Percentiles rank a stretch among this genome's conserved stretches.
Evolutionary conservation across 768 basidiomycete species (phyloP).

Genomic region (Termitomyces sp.): DNA sequence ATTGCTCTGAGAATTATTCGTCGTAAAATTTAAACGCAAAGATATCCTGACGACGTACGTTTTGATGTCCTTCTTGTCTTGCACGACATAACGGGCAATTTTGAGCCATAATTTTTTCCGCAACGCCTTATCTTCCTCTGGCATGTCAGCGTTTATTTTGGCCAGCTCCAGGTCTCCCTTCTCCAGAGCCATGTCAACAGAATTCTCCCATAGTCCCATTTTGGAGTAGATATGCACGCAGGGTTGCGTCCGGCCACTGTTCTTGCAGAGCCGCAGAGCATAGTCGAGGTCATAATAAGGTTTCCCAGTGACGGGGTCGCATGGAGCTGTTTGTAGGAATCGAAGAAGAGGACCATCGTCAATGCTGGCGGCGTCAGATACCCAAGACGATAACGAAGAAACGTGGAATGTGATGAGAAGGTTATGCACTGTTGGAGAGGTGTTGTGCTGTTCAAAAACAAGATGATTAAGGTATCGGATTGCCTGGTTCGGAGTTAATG

Average conservation of each 20-base stretch:
- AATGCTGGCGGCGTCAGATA: conserved; percentile 21
- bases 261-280: conserved; percentile 87
- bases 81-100: conserved; percentile 97
- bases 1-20: conserved; percentile 63
- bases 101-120: conserved; percentile 97
- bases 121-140: conserved; percentile 81
- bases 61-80: conserved; percentile 97
- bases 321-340: conserved; percentile 78
- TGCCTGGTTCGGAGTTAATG: conserved; percentile 75
- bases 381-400: conserved; percentile 38
- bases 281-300: conserved; percentile 98
- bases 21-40: neutral
- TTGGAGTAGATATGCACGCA: conserved; percentile 97
- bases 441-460: conserved; percentile 75
- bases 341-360: conserved; percentile 77
- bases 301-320: conserved; percentile 73
- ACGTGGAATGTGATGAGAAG: conserved; percentile 86
- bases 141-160: conserved; percentile 92
- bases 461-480: conserved; percentile 85
- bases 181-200: conserved; percentile 89
- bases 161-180: conserved; percentile 95
- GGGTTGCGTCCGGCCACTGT: conserved; percentile 71
- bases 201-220: conserved; percentile 96
- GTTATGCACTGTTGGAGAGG: conserved; percentile 87
- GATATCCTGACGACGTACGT: conserved; percentile 52